Percentiles rank a stretch among this genome's conserved stretches.
Evolutionary conservation across 495 filamentous ascomycete genomes (phyloP).

Genomic region (Xanthoparmelia taractica): DNA sequence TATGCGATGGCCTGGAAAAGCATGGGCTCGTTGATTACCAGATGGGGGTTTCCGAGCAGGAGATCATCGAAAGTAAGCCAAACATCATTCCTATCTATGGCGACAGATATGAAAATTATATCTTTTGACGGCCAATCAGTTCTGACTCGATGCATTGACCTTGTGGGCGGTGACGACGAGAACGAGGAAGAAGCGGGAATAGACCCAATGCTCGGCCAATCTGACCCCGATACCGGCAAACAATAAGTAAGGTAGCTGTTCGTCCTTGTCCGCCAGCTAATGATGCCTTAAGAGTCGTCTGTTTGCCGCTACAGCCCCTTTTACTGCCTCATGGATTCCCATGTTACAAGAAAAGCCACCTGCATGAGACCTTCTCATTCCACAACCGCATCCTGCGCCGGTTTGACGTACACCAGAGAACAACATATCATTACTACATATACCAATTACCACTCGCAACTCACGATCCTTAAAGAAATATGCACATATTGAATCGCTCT

Average conservation of each 20-base stretch:
- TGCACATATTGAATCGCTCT: neutral
- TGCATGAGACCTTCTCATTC: neutral
- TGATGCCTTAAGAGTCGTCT: neutral
- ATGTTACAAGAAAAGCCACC: neutral
- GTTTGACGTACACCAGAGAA: neutral
- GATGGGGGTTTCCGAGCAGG: slow-evolving; percentile 93
- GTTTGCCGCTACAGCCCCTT: neutral
- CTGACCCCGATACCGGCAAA: neutral
- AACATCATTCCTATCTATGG: neutral
- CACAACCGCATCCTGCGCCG: neutral
- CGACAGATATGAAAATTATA: neutral
- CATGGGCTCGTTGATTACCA: slow-evolving; percentile 94
- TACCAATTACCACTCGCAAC: neutral
- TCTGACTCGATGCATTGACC: slow-evolving; percentile 44
- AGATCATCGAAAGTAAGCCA: slow-evolving; percentile 60
- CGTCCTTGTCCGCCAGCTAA: neutral
- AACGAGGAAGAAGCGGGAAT: slow-evolving; percentile 8
- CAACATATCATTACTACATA: neutral
- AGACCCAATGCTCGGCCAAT: slow-evolving; percentile 8
- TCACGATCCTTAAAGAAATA: neutral
- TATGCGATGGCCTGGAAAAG: slow-evolving; percentile 80
- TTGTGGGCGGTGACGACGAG: slow-evolving; percentile 2
- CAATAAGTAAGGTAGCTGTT: slow-evolving; percentile 1
- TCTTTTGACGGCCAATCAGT: slow-evolving; percentile 38
- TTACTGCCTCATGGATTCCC: neutral